Evolutionary conservation across 2,329 filamentous ascomycete species (phyloP).

Genomic region (Stachybotrys elegans): DNA sequence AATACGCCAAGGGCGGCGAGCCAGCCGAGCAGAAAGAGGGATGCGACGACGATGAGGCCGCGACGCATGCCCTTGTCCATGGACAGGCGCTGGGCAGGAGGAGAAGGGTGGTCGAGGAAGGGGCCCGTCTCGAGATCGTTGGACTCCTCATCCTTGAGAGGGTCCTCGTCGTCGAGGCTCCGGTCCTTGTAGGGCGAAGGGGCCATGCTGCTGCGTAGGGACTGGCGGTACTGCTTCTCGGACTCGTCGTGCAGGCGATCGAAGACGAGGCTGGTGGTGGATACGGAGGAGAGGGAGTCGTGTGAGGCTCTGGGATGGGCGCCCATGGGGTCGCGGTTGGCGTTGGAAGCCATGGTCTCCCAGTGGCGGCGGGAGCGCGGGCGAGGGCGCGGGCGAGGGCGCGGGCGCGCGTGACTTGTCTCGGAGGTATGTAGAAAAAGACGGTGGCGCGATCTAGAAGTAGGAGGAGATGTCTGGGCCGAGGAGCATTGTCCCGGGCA

Average conservation of each 20-base stretch:
- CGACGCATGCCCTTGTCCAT: slow-evolving; percentile 64
- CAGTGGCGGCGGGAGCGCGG: not conserved
- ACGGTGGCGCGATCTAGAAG: too few species aligned
- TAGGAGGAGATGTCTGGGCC: too few species aligned
- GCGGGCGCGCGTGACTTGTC: too few species aligned
- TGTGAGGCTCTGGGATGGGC: slow-evolving; percentile 30
- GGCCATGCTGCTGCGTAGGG: slow-evolving; percentile 11
- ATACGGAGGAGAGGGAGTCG: slow-evolving; percentile 69
- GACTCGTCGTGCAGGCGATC: slow-evolving; percentile 63
- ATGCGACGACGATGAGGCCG: slow-evolving; percentile 55
- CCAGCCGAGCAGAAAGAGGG: slow-evolving; percentile 63
- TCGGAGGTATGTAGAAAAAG: too few species aligned
- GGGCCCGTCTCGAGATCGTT: slow-evolving; percentile 46
- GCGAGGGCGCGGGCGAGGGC: not conserved
- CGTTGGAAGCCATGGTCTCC: slow-evolving; percentile 14
- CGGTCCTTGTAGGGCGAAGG: slow-evolving; percentile 19
- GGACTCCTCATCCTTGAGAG: slow-evolving; percentile 22
- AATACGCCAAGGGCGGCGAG: slow-evolving; percentile 62
- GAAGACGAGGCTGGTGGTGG: slow-evolving; percentile 77
- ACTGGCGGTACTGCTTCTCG: slow-evolving; percentile 24
- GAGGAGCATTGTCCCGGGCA: too few species aligned
- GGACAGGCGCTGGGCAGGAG: slow-evolving; percentile 37
- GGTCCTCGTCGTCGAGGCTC: slow-evolving; percentile 40
- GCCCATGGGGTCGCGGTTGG: slow-evolving; percentile 11
- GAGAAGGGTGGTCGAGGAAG: slow-evolving; percentile 38